phyloP scores from a whole-genome alignment of 257 asterid species.

The Primulina eburnea region DNA sequence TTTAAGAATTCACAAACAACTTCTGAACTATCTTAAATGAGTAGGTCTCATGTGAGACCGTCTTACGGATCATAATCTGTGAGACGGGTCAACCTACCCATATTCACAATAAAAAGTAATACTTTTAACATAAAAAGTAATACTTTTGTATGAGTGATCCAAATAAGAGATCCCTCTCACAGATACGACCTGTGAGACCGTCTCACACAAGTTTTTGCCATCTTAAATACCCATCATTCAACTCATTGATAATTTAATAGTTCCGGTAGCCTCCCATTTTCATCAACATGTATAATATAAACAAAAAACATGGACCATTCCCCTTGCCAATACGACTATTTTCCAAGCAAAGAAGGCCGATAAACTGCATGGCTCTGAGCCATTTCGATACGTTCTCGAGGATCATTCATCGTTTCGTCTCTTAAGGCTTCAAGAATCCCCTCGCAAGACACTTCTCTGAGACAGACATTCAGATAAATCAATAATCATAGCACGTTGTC shows the following conservation, averaged over 20 bases:
- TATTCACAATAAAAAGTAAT: too few relatives aligned
- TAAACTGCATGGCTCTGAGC: conserved; percentile 78
- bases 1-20: too few relatives aligned
- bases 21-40: too few relatives aligned
- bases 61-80: too few relatives aligned
- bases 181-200: too few relatives aligned
- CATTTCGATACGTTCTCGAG: conserved; percentile 84
- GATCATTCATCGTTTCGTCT: conserved; percentile 87
- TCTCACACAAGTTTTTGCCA: too few relatives aligned
- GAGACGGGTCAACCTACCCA: too few relatives aligned
- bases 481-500: conserved; percentile 1
- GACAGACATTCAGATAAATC: conserved; percentile 1
- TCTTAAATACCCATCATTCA: too few relatives aligned
- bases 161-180: too few relatives aligned
- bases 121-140: too few relatives aligned
- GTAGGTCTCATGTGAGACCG: too few relatives aligned
- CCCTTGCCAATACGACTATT: conserved; percentile 12
- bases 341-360: conserved; percentile 74
- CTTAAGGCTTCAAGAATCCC: conserved; percentile 84
- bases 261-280: neutral
- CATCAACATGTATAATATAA: neutral
- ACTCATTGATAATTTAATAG: neutral
- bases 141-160: too few relatives aligned
- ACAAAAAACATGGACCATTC: neutral
- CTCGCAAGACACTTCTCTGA: conserved; percentile 55